Percentiles rank a stretch among this genome's conserved stretches.
Conservation (phyloP, 331 rosid genomes). For the Ulmus americana region DNA sequence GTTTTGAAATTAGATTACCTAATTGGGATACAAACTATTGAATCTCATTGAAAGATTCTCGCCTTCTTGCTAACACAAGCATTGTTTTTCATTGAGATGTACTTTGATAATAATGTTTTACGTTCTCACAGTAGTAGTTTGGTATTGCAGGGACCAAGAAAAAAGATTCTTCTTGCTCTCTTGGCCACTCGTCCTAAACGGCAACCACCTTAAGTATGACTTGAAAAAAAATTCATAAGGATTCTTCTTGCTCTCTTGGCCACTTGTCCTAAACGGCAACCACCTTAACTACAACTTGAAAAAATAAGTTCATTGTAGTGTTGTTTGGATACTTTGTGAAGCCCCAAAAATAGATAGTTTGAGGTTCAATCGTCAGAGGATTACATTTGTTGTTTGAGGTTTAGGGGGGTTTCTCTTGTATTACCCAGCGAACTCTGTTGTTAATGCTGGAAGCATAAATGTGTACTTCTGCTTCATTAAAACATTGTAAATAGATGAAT, state of each 20-base stretch:
- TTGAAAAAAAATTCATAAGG: constrained; percentile 17
- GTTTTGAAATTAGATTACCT: too few relatives aligned
- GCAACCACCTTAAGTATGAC: constrained; percentile 18
- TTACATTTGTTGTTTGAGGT: not conserved
- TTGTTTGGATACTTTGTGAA: not conserved
- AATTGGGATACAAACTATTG: not conserved
- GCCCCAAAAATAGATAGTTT: not conserved
- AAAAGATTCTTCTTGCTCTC: constrained; percentile 55
- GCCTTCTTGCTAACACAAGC: not conserved
- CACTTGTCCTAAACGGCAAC: constrained; percentile 25
- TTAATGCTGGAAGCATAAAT: not conserved
- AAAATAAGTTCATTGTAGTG: not conserved
- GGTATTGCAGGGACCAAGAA: constrained; percentile 60
- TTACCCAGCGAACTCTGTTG: not conserved
- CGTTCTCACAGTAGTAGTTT: constrained; percentile 22
- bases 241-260: constrained; percentile 46
- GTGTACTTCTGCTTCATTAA: not conserved
- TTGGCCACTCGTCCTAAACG: constrained; percentile 26
- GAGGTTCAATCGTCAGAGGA: not conserved
- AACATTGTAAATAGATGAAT: not conserved
- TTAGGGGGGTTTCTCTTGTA: not conserved
- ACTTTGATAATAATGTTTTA: too few relatives aligned
- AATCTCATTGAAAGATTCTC: not conserved
- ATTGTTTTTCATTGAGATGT: not conserved
- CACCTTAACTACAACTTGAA: constrained; percentile 9